Evolutionary conservation across 1,139 yeast genomes (phyloP).

Genomic region (Hansenula sp.): DNA sequence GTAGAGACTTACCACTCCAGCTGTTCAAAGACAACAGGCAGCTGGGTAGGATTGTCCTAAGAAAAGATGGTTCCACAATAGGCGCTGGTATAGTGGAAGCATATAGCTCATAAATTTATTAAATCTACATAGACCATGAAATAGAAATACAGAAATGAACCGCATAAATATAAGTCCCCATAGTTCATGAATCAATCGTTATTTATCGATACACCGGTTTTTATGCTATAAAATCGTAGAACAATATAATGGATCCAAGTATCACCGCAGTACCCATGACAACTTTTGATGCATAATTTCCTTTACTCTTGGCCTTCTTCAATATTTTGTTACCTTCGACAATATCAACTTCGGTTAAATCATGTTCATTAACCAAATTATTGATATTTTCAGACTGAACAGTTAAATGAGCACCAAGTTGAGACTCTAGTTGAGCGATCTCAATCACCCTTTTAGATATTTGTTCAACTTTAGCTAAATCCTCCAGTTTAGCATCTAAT

Average conservation of each 20-base stretch:
- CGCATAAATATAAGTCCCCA: constrained; percentile 39
- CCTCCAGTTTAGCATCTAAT: constrained; percentile 56
- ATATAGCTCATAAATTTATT: background rate
- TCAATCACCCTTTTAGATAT: constrained; percentile 81
- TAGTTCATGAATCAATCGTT: too few relatives aligned
- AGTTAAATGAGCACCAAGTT: constrained; percentile 70
- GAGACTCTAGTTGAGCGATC: constrained; percentile 74
- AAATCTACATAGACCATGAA: background rate
- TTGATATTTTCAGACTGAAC: constrained; percentile 74
- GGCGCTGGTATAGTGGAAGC: constrained; percentile 73
- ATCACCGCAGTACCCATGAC: constrained; percentile 58
- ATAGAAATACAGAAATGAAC: background rate
- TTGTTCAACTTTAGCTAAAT: constrained; percentile 61
- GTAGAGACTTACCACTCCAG: constrained; percentile 58
- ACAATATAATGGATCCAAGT: constrained; percentile 58
- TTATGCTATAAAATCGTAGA: constrained; percentile 46
- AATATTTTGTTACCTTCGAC: constrained; percentile 71
- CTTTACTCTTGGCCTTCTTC: constrained; percentile 64
- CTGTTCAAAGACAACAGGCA: constrained; percentile 54
- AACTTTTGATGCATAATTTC: constrained; percentile 67
- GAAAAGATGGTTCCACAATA: constrained; percentile 82
- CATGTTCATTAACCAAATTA: constrained; percentile 65
- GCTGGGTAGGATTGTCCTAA: constrained; percentile 77
- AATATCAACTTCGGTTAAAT: constrained; percentile 65
- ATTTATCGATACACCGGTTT: too few relatives aligned